Evolutionary conservation across 2,329 filamentous ascomycete species (phyloP).

Genomic region (Microdochium bolleyi): DNA sequence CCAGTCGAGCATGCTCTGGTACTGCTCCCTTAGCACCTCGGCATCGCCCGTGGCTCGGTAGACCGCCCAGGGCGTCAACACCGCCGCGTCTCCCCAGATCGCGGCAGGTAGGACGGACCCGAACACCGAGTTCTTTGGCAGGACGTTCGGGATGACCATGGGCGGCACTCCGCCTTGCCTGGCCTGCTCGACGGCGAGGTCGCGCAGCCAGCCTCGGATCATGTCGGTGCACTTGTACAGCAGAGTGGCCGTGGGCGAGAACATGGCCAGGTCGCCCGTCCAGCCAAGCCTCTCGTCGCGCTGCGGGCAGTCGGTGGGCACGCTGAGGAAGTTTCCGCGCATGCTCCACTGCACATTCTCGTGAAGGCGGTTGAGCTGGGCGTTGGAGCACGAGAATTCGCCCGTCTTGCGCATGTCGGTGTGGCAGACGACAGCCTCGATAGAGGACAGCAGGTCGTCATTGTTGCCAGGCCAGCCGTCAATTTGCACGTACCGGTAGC

Average conservation of each 20-base stretch:
- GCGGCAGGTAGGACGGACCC: conserved; percentile 14
- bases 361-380: conserved; percentile 43
- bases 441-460: conserved; percentile 1
- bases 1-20: conserved; percentile 6
- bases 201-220: conserved; percentile 26
- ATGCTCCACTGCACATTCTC: conserved; percentile 48
- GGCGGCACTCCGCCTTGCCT: neutral
- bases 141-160: conserved; percentile 17
- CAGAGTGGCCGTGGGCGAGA: conserved; percentile 32
- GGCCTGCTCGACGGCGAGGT: conserved; percentile 15
- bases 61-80: conserved; percentile 30
- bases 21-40: conserved; percentile 26
- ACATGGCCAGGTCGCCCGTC: conserved; percentile 39
- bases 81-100: conserved; percentile 34
- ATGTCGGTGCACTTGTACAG: conserved; percentile 31
- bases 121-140: conserved; percentile 17
- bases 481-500: conserved; percentile 39
- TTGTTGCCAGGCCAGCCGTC: conserved; percentile 26
- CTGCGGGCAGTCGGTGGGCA: conserved; percentile 44
- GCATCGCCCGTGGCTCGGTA: conserved; percentile 29
- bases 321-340: conserved; percentile 48
- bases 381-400: conserved; percentile 42
- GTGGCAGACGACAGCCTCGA: conserved; percentile 35
- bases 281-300: conserved; percentile 42
- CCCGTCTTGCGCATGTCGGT: conserved; percentile 43